Percentiles rank a stretch among this genome's conserved stretches.
Evolutionary conservation across 306 rosid species (phyloP).

Genomic region (Begonia loranthoides): DNA sequence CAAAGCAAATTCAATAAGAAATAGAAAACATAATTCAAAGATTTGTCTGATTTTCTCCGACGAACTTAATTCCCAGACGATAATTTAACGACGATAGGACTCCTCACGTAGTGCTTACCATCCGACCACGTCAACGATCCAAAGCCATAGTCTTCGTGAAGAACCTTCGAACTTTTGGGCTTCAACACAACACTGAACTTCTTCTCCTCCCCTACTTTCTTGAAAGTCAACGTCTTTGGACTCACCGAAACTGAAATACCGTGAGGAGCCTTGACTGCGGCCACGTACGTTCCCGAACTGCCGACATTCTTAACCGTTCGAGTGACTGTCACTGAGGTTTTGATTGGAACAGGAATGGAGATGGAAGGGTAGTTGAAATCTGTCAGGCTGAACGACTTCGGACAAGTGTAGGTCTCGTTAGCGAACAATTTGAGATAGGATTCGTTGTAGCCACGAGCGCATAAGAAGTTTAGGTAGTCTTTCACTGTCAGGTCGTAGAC

Average conservation of each 20-base stretch:
- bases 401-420: slow-evolving; percentile 16
- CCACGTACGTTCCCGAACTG: slow-evolving; percentile 25
- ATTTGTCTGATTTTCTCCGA: no score
- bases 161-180: not conserved
- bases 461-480: slow-evolving; percentile 47
- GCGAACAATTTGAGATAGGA: slow-evolving; percentile 13
- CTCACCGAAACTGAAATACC: slow-evolving; percentile 18
- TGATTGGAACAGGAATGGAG: slow-evolving; percentile 7
- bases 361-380: slow-evolving; percentile 65
- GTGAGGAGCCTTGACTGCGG: slow-evolving; percentile 13
- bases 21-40: no score
- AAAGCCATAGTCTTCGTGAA: slow-evolving; percentile 5
- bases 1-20: not conserved
- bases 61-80: not conserved
- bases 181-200: slow-evolving; percentile 19
- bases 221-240: slow-evolving; percentile 24
- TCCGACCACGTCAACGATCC: slow-evolving; percentile 36
- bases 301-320: slow-evolving; percentile 50
- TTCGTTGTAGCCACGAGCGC: slow-evolving; percentile 34
- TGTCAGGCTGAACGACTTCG: slow-evolving; percentile 14
- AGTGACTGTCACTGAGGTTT: slow-evolving; percentile 10
- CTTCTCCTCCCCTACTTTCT: slow-evolving; percentile 29
- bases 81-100: slow-evolving; percentile 19
- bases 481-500: slow-evolving; percentile 25
- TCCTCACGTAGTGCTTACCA: slow-evolving; percentile 24